A percentile compares a stretch with the other conserved stretches of the same genome.
phyloP scores from a whole-genome alignment of 1,284 basidiomycete genomes.

The Rhodotorula sp. region DNA sequence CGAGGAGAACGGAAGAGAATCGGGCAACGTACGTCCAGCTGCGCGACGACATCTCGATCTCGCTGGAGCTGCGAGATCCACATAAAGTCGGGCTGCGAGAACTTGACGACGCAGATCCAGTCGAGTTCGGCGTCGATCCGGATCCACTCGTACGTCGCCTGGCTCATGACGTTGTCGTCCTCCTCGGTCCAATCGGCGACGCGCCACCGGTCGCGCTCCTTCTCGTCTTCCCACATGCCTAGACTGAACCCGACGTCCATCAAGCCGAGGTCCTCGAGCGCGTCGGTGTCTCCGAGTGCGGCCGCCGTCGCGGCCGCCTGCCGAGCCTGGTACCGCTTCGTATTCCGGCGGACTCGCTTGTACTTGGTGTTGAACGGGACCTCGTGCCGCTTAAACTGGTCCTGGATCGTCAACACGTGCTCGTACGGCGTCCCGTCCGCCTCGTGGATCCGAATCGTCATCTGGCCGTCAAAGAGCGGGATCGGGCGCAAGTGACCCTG shows the following conservation, averaged over 20 bases:
- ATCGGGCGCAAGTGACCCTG: constrained; percentile 69
- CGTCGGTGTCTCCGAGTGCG: constrained; percentile 83
- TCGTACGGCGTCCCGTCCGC: constrained; percentile 99
- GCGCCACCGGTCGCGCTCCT: constrained; percentile 88
- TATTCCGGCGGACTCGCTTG: constrained; percentile 91
- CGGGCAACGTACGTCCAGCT: constrained; percentile 66
- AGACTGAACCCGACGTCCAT: constrained; percentile 94
- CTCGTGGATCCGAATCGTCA: constrained; percentile 98
- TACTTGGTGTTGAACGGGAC: constrained; percentile 99
- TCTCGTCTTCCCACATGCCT: constrained; percentile 93
- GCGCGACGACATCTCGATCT: constrained; percentile 96
- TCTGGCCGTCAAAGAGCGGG: constrained; percentile 87
- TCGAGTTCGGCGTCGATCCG: constrained; percentile 98
- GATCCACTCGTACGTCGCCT: constrained; percentile 98
- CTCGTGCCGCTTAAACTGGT: constrained; percentile 83
- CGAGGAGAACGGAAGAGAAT: neutral
- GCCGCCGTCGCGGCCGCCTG: constrained; percentile 90
- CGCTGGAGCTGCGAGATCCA: constrained; percentile 97
- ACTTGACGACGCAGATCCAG: constrained; percentile 89
- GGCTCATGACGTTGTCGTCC: constrained; percentile 85
- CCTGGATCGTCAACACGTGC: constrained; percentile 90
- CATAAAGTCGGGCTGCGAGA: constrained; percentile 97
- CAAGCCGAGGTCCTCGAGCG: constrained; percentile 88
- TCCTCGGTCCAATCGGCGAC: constrained; percentile 98
- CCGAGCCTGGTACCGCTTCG: constrained; percentile 88